These are phyloP conservation scores for Leccinum sublutescens DNA, from an alignment of 768 basidiomycete species.

Conservation along the genomic window DNA sequence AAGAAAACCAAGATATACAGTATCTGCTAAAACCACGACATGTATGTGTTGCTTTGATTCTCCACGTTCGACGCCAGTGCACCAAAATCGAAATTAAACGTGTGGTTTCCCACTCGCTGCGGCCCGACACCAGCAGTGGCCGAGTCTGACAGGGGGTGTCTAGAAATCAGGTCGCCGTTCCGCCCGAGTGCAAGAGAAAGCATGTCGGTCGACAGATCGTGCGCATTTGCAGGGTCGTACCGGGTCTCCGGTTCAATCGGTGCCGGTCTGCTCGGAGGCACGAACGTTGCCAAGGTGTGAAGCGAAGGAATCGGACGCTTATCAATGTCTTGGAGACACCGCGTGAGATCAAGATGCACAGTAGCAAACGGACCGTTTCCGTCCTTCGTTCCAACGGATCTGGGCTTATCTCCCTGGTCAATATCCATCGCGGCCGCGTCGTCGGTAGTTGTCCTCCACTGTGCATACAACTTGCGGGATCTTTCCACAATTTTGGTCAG, in stretches of 20 bases:
- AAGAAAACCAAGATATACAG: slow-evolving; percentile 12
- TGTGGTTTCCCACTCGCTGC: slow-evolving; percentile 49
- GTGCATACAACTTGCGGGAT: slow-evolving; percentile 44
- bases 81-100: slow-evolving; percentile 63
- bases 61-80: slow-evolving; percentile 53
- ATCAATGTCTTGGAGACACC: slow-evolving; percentile 27
- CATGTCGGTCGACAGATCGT: slow-evolving; percentile 35
- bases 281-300: slow-evolving; percentile 26
- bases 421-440: slow-evolving; percentile 27
- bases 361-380: slow-evolving; percentile 18
- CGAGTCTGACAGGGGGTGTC: slow-evolving; percentile 19
- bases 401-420: slow-evolving; percentile 15
- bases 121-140: slow-evolving; percentile 22
- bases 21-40: slow-evolving; percentile 60
- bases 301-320: slow-evolving; percentile 17
- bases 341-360: slow-evolving; percentile 25
- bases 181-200: slow-evolving; percentile 31
- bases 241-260: slow-evolving; percentile 20
- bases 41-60: slow-evolving; percentile 55
- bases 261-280: slow-evolving; percentile 15
- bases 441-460: slow-evolving; percentile 33
- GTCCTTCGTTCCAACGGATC: neutral
- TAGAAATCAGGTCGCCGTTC: slow-evolving; percentile 25
- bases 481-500: slow-evolving; percentile 56
- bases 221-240: slow-evolving; percentile 17